These are phyloP conservation scores for Auriscalpium vulgare DNA, from an alignment of 768 basidiomycete species.

Conservation along the genomic window DNA sequence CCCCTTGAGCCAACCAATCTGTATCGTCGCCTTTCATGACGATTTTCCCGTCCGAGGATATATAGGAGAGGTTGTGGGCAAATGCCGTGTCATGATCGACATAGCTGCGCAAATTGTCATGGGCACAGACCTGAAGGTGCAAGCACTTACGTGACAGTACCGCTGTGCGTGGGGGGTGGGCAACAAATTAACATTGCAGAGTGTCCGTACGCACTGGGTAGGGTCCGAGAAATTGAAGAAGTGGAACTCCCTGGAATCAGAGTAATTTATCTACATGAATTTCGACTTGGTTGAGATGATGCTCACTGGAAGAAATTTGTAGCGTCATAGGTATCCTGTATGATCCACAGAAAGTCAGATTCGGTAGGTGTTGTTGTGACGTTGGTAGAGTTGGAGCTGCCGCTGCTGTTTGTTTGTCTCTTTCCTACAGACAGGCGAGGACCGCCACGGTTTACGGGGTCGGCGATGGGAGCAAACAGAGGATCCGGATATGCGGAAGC, in stretches of 20 bases:
- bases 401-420: background rate
- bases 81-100: slow-evolving; percentile 49
- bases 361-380: background rate
- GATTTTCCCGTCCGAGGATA: slow-evolving; percentile 48
- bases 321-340: slow-evolving; percentile 11
- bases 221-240: slow-evolving; percentile 6
- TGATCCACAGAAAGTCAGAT: slow-evolving; percentile 7
- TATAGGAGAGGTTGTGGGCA: slow-evolving; percentile 44
- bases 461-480: background rate
- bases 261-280: no score
- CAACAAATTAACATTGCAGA: background rate
- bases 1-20: slow-evolving; percentile 42
- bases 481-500: background rate
- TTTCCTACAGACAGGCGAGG: background rate
- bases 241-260: slow-evolving; percentile 3
- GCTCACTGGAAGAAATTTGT: slow-evolving; percentile 16
- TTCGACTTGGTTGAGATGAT: background rate
- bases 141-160: slow-evolving; percentile 54
- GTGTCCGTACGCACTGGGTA: slow-evolving; percentile 16
- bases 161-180: slow-evolving; percentile 33
- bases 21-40: slow-evolving; percentile 76
- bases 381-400: background rate
- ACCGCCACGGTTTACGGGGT: background rate
- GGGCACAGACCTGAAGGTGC: background rate
- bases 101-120: slow-evolving; percentile 37